Evolutionary conservation across 2,329 filamentous ascomycete genomes (phyloP).

Genomic region (Aschersonia sp.): DNA sequence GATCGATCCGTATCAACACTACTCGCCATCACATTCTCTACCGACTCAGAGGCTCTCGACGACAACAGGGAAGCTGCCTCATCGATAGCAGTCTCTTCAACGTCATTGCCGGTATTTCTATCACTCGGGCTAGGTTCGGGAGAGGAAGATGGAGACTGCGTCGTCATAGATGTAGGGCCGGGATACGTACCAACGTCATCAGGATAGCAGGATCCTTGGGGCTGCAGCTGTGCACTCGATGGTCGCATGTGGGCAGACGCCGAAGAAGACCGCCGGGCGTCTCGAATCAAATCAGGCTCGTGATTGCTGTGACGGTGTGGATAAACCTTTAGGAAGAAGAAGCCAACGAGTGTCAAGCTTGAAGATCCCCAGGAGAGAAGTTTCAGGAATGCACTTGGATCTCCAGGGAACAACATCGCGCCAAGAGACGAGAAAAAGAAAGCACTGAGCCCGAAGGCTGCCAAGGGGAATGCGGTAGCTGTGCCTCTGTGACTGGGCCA

Average conservation of each 20-base stretch:
- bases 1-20: constrained; percentile 58
- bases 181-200: constrained; percentile 53
- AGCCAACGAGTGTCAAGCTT: constrained; percentile 56
- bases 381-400: constrained; percentile 68
- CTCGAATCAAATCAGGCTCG: constrained; percentile 32
- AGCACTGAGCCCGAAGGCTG: constrained; percentile 86
- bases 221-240: background rate
- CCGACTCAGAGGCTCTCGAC: constrained; percentile 38
- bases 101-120: constrained; percentile 1
- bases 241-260: background rate
- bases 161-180: constrained; percentile 1
- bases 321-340: constrained; percentile 73
- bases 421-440: constrained; percentile 88
- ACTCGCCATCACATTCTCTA: constrained; percentile 37
- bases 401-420: constrained; percentile 62
- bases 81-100: constrained; percentile 34
- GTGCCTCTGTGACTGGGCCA: constrained; percentile 86
- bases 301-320: constrained; percentile 37
- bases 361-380: constrained; percentile 71
- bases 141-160: background rate
- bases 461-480: constrained; percentile 83
- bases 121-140: background rate
- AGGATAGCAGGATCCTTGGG: constrained; percentile 15
- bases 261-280: constrained; percentile 4
- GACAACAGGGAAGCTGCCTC: constrained; percentile 76